These are phyloP conservation scores for Helianthus tuberosus DNA, from an alignment of 129 eudicot species.

Conservation along the genomic window DNA sequence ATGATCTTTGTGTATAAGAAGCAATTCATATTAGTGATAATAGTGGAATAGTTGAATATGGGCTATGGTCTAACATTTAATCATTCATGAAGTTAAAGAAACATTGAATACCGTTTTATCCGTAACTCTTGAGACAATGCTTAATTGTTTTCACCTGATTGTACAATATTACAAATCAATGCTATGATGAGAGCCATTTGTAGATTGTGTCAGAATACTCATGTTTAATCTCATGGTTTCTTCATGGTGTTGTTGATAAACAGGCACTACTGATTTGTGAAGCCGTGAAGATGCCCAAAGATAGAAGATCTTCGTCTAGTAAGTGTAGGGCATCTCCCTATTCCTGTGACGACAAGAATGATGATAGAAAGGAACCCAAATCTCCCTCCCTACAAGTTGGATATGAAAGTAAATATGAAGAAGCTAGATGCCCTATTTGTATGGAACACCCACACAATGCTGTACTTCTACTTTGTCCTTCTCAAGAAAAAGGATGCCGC, in stretches of 20 bases:
- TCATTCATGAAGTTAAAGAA: too few relatives aligned
- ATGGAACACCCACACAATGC: constrained; percentile 79
- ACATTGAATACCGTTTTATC: background rate
- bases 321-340: too few relatives aligned
- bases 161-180: background rate
- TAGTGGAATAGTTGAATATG: too few relatives aligned
- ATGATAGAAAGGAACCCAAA: too few relatives aligned
- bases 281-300: constrained; percentile 58
- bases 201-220: background rate
- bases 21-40: too few relatives aligned
- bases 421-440: constrained; percentile 64
- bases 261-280: constrained; percentile 3
- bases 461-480: constrained; percentile 58
- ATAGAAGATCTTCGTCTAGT: constrained; percentile 41
- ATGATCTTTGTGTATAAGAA: constrained; percentile 11
- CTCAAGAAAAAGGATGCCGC: constrained; percentile 68
- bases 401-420: constrained; percentile 57
- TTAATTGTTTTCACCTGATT: background rate
- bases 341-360: too few relatives aligned
- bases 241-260: constrained; percentile 15
- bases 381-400: constrained; percentile 29
- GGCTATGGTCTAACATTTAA: too few relatives aligned
- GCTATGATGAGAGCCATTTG: background rate
- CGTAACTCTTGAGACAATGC: background rate
- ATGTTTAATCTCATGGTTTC: background rate